A percentile compares a stretch with the other conserved stretches of the same genome.
These are phyloP conservation scores for Cyclotella baltica DNA, from an alignment of 108 stramenopile genomes.

Conservation along the genomic window DNA sequence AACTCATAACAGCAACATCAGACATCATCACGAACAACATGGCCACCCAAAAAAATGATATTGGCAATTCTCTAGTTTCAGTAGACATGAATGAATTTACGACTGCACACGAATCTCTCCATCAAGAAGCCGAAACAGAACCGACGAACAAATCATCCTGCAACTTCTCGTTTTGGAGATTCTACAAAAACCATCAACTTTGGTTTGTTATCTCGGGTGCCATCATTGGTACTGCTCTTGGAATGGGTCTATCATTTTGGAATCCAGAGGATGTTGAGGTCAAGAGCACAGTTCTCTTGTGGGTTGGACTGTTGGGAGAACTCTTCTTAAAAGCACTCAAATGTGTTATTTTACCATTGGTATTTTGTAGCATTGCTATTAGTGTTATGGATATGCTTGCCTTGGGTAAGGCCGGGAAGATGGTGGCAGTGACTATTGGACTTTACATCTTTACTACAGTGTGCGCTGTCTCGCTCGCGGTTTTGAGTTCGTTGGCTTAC, in stretches of 20 bases:
- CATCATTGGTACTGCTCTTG: conserved; percentile 30
- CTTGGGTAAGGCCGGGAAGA: conserved; percentile 45
- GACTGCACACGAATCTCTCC: no score
- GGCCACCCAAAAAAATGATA: no score
- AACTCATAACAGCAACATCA: no score
- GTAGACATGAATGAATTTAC: no score
- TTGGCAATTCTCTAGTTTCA: no score
- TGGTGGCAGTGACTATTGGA: conserved; percentile 49
- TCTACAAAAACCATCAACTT: not conserved
- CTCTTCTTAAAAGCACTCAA: conserved; percentile 51
- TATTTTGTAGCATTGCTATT: conserved; percentile 54
- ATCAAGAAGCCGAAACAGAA: conserved; percentile 25
- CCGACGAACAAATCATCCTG: not conserved
- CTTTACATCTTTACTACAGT: conserved; percentile 33
- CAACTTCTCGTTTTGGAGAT: not conserved
- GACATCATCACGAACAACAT: no score
- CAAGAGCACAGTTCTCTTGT: conserved; percentile 38
- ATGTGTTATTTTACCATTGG: conserved; percentile 52
- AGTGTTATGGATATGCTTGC: conserved; percentile 57
- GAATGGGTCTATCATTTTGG: conserved; percentile 49
- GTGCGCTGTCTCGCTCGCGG: not conserved
- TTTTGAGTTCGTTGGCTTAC: not conserved
- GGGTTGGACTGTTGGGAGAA: conserved; percentile 56
- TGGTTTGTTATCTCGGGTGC: not conserved
- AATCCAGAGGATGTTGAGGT: conserved; percentile 34